Evolutionary conservation across 2,329 filamentous ascomycete genomes (phyloP).

Genomic region (Stromatinia cepivora): DNA sequence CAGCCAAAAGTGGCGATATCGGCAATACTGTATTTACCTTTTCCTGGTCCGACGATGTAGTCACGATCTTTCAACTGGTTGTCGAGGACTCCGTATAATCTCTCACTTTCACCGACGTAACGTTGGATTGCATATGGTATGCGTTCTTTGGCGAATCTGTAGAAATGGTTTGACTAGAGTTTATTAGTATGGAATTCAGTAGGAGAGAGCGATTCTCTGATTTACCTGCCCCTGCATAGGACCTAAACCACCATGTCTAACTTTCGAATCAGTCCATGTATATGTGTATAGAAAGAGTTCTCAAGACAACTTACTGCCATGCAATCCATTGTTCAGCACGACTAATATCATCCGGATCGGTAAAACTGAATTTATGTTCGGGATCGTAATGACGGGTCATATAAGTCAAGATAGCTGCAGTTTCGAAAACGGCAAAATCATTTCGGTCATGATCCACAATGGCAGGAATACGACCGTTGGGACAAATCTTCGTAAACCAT

Average conservation of each 20-base stretch:
- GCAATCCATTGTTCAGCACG: constrained; percentile 62
- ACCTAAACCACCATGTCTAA: constrained; percentile 19
- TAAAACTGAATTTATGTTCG: constrained; percentile 65
- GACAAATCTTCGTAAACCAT: constrained; percentile 63
- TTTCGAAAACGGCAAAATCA: constrained; percentile 69
- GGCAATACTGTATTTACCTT: constrained; percentile 62
- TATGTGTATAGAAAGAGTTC: background rate
- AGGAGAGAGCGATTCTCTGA: too few species aligned
- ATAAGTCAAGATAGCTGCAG: constrained; percentile 71
- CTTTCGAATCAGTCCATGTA: background rate
- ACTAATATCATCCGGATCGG: constrained; percentile 49
- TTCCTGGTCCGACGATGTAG: constrained; percentile 54
- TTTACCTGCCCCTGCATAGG: constrained; percentile 36
- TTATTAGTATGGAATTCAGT: too few species aligned
- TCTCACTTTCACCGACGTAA: constrained; percentile 73
- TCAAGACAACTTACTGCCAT: constrained; percentile 51
- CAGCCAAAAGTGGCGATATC: constrained; percentile 75
- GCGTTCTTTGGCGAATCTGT: constrained; percentile 64
- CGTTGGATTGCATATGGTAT: constrained; percentile 71
- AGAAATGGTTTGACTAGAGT: constrained; percentile 63
- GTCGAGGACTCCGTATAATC: constrained; percentile 73
- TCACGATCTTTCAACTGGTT: constrained; percentile 57
- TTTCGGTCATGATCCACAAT: constrained; percentile 65
- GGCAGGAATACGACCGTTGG: constrained; percentile 66
- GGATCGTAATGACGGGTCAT: constrained; percentile 71